A percentile compares a stretch with the other conserved stretches of the same genome.
Conservation (phyloP, 306 rosid genomes). For the Acacia crassicarpa region DNA sequence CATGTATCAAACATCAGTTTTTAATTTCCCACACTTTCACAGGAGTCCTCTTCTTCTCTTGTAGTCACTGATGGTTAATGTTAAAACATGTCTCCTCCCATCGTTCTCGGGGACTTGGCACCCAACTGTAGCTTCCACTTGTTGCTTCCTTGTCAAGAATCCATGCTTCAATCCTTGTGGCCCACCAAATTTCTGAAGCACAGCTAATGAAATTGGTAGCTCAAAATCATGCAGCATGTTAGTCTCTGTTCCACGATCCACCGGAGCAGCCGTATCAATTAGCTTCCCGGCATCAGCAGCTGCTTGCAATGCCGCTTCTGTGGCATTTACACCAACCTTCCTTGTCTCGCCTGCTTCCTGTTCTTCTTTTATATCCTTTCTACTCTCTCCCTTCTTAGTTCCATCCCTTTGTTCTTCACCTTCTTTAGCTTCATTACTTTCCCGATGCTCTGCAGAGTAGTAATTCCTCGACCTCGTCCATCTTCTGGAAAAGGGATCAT, state of each 20-base stretch:
- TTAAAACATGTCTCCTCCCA: conserved; percentile 46
- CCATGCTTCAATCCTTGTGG: conserved; percentile 46
- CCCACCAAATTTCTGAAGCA: conserved; percentile 50
- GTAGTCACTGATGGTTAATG: conserved; percentile 60
- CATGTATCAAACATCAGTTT: neutral
- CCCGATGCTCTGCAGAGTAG: conserved; percentile 32
- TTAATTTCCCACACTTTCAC: conserved; percentile 4
- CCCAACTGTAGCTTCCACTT: conserved; percentile 62
- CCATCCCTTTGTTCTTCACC: conserved; percentile 32
- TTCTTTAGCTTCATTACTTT: conserved; percentile 7
- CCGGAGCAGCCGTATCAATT: conserved; percentile 58
- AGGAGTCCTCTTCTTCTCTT: conserved; percentile 72
- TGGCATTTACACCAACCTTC: conserved; percentile 35
- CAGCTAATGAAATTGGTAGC: conserved; percentile 51
- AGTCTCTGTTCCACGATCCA: conserved; percentile 50
- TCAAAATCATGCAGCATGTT: conserved; percentile 54
- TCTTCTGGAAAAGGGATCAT: conserved; percentile 71
- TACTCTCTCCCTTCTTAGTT: neutral
- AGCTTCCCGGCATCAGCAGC: conserved; percentile 67
- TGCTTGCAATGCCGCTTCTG: conserved; percentile 49
- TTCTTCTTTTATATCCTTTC: neutral
- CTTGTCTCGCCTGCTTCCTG: neutral
- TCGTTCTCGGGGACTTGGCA: conserved; percentile 45
- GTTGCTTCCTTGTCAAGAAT: conserved; percentile 58
- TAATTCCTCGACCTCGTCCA: conserved; percentile 73